Percentiles rank a stretch among this genome's conserved stretches.
phyloP scores from a whole-genome alignment of 352 stramenopile species.

The Pythium biforme region DNA sequence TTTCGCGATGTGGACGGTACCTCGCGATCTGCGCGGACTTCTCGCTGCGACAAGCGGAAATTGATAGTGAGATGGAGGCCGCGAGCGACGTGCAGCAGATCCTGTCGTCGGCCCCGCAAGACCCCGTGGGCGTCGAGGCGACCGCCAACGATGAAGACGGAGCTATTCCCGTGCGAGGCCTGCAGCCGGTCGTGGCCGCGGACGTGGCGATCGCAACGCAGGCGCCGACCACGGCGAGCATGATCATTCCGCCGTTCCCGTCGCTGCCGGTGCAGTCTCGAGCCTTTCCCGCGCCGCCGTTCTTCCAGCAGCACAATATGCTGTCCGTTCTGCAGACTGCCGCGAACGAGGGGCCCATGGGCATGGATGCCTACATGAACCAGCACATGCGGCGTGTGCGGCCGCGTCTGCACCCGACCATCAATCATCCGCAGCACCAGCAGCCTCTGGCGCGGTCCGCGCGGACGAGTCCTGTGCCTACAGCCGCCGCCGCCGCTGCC shows the following conservation, averaged over 20 bases:
- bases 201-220: constrained; percentile 17
- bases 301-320: constrained; percentile 43
- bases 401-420: constrained; percentile 45
- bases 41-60: constrained; percentile 87
- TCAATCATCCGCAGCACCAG: too few relatives aligned
- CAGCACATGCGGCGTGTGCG: constrained; percentile 77
- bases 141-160: constrained; percentile 56
- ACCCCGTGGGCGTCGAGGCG: constrained; percentile 44
- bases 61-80: constrained; percentile 78
- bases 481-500: constrained; percentile 20
- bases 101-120: constrained; percentile 59
- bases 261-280: constrained; percentile 23
- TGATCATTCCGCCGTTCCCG: constrained; percentile 14
- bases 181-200: constrained; percentile 17
- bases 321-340: constrained; percentile 60
- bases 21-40: constrained; percentile 96
- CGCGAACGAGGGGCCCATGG: constrained; percentile 55
- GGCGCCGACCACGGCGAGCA: constrained; percentile 1
- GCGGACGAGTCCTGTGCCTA: constrained; percentile 25
- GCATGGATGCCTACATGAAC: constrained; percentile 83
- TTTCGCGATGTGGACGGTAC: constrained; percentile 93
- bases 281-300: constrained; percentile 19
- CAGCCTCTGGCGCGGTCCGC: constrained; percentile 31
- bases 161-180: constrained; percentile 18
- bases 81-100: constrained; percentile 80